Conservation (phyloP, 177 flowering plant genomes). For the Vitis hybrid region DNA sequence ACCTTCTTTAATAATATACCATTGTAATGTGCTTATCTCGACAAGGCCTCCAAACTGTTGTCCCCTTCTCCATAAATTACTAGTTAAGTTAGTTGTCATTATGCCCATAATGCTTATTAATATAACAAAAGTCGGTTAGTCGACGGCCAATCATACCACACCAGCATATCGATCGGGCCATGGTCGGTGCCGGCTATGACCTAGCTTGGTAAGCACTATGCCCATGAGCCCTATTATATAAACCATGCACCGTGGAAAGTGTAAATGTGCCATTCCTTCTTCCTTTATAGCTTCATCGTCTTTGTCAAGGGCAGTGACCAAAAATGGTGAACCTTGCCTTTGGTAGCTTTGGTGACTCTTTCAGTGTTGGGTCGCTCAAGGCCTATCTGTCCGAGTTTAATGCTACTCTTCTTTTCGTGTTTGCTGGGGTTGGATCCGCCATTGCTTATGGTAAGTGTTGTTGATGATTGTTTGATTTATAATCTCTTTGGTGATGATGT, state of each 20-base stretch:
- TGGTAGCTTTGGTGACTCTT: slow-evolving; percentile 63
- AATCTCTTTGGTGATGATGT: neutral
- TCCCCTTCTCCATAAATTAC: slow-evolving; percentile 11
- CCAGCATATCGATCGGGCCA: slow-evolving; percentile 12
- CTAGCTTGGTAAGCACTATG: neutral
- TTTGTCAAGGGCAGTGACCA: neutral
- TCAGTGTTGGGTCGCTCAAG: slow-evolving; percentile 45
- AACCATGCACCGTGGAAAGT: too few species aligned
- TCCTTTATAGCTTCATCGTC: too few species aligned
- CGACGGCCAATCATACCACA: slow-evolving; percentile 32
- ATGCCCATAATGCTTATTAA: slow-evolving; percentile 27
- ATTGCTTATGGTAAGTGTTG: slow-evolving; percentile 53
- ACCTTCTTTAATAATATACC: neutral
- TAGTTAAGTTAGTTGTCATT: slow-evolving; percentile 27
- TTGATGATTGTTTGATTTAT: neutral
- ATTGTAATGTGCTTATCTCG: neutral
- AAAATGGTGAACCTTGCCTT: slow-evolving; percentile 65
- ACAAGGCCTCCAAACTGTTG: neutral
- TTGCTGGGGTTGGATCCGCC: slow-evolving; percentile 90
- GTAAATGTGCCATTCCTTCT: neutral
- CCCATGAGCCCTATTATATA: neutral
- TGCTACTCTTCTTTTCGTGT: slow-evolving; percentile 69
- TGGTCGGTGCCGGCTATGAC: slow-evolving; percentile 54
- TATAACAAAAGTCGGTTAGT: slow-evolving; percentile 44
- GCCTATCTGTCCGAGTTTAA: slow-evolving; percentile 69